Percentiles rank a stretch among this genome's conserved stretches.
These are phyloP conservation scores for Ogataea henricii DNA, from an alignment of 805 yeast species.

Conservation along the genomic window DNA sequence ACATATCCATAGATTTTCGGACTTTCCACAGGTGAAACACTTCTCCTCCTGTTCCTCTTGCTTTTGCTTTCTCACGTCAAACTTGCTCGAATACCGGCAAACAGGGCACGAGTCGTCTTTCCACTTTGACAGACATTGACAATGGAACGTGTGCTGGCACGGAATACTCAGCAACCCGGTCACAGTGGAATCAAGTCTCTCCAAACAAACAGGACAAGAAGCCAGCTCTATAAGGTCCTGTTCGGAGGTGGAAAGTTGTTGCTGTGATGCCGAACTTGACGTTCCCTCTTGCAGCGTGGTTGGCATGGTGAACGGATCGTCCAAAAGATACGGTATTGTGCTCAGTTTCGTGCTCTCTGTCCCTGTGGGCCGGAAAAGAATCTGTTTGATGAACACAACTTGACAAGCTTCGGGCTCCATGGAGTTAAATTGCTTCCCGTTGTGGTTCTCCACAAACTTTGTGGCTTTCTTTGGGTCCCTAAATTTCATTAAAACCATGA, in stretches of 20 bases:
- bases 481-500: conserved; percentile 79
- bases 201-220: conserved; percentile 91
- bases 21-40: conserved; percentile 60
- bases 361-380: conserved; percentile 44
- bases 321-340: conserved; percentile 65
- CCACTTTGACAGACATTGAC: conserved; percentile 87
- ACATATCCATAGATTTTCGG: conserved; percentile 81
- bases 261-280: not conserved
- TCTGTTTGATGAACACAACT: conserved; percentile 66
- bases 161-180: conserved; percentile 86
- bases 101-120: conserved; percentile 89
- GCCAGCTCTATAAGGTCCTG: conserved; percentile 59
- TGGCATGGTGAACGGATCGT: conserved; percentile 66
- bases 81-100: conserved; percentile 69
- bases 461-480: conserved; percentile 54
- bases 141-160: conserved; percentile 92
- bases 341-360: conserved; percentile 21
- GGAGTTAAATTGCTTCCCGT: conserved; percentile 77
- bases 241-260: not conserved
- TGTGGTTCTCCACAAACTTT: conserved; percentile 62
- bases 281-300: not conserved
- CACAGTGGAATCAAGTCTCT: conserved; percentile 76
- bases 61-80: conserved; percentile 20
- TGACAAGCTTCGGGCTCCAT: conserved; percentile 90
- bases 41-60: conserved; percentile 35